phyloP scores from a whole-genome alignment of 2,329 filamentous ascomycete genomes.

The Xylariaceae sp. region DNA sequence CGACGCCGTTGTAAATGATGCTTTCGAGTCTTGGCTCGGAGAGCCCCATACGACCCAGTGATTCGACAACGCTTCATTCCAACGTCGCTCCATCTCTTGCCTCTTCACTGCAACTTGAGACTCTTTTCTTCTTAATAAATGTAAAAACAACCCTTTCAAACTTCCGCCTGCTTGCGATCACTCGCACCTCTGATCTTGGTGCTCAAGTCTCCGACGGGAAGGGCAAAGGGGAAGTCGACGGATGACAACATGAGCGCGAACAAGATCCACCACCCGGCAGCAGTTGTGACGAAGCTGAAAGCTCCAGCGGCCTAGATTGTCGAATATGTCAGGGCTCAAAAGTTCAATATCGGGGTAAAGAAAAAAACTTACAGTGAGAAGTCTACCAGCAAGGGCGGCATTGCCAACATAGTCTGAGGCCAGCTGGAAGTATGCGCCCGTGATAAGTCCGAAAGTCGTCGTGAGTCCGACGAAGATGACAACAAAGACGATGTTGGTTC shows the following conservation, averaged over 20 bases:
- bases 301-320: constrained; percentile 17
- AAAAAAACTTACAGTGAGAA: constrained; percentile 26
- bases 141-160: neutral
- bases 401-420: constrained; percentile 39
- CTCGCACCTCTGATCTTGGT: constrained; percentile 15
- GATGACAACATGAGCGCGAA: constrained; percentile 17
- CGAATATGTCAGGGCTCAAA: no score
- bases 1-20: no score
- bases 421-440: constrained; percentile 56
- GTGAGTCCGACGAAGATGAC: constrained; percentile 64
- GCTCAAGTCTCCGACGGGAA: constrained; percentile 21
- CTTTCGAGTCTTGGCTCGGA: no score
- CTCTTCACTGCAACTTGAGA: no score
- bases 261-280: constrained; percentile 20
- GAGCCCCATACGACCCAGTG: no score
- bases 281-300: constrained; percentile 16
- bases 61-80: no score
- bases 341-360: neutral
- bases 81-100: no score
- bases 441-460: constrained; percentile 55
- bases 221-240: constrained; percentile 18
- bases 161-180: constrained; percentile 12
- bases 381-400: constrained; percentile 23
- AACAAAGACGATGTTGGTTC: constrained; percentile 69
- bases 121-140: no score